Evolutionary conservation across 768 basidiomycete genomes (phyloP).

Genomic region (Naganishia vishniacii): DNA sequence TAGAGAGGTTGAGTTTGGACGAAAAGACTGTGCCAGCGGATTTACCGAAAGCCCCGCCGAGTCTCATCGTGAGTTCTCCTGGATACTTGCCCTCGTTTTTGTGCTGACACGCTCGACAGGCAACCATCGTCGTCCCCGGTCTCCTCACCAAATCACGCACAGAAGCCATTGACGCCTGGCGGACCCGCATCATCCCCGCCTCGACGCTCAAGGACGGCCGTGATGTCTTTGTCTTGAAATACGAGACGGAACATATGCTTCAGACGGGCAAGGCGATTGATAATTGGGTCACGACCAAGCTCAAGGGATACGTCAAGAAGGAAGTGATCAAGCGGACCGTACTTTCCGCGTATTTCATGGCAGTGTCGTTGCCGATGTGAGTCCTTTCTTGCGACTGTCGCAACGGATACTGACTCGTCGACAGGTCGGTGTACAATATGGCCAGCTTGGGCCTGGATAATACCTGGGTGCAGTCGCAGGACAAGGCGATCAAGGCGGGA

Average conservation of each 20-base stretch:
- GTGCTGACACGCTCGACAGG: conserved; percentile 27
- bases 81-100: neutral
- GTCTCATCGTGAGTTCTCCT: conserved; percentile 37
- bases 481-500: conserved; percentile 52
- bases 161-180: conserved; percentile 50
- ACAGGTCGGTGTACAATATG: conserved; percentile 45
- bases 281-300: conserved; percentile 42
- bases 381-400: conserved; percentile 6
- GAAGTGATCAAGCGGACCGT: conserved; percentile 53
- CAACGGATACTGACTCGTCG: neutral
- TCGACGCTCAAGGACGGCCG: conserved; percentile 34
- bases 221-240: conserved; percentile 51
- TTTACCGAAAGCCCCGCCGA: no score
- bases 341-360: conserved; percentile 51
- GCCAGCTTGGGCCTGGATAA: conserved; percentile 47
- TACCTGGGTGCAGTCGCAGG: conserved; percentile 48
- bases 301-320: conserved; percentile 44
- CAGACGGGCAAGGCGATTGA: conserved; percentile 39
- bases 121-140: conserved; percentile 52
- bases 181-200: conserved; percentile 28
- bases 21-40: conserved; percentile 13
- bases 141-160: conserved; percentile 48
- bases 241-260: conserved; percentile 45
- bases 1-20: neutral
- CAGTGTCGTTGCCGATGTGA: conserved; percentile 44